Evolutionary conservation across 805 yeast genomes (phyloP).

Genomic region (Brettanomyces naardenensis): DNA sequence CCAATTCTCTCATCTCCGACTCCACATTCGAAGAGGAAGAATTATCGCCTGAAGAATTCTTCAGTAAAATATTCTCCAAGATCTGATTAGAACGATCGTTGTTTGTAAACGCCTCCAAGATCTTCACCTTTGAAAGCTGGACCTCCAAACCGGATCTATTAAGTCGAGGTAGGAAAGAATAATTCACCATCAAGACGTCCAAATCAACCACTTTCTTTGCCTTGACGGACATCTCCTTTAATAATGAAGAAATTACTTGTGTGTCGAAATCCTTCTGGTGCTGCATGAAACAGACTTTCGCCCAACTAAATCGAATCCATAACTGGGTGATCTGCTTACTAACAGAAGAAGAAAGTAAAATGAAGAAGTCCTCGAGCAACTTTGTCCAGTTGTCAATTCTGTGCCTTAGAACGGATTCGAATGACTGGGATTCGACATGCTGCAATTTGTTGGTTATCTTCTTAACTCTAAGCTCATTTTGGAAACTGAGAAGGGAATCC

Average conservation of each 20-base stretch:
- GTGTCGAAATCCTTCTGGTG: constrained; percentile 21
- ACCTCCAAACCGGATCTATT: constrained; percentile 40
- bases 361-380: constrained; percentile 25
- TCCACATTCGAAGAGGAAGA: constrained; percentile 28
- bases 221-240: constrained; percentile 20
- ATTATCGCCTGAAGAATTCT: constrained; percentile 9
- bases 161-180: constrained; percentile 48
- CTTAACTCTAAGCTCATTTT: constrained; percentile 17
- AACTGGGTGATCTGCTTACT: constrained; percentile 6
- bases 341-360: constrained; percentile 2
- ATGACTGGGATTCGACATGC: constrained; percentile 27
- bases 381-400: constrained; percentile 43
- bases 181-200: constrained; percentile 47
- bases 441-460: constrained; percentile 11
- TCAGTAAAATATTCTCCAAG: constrained; percentile 17
- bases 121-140: constrained; percentile 64
- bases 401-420: constrained; percentile 30
- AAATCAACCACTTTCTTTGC: constrained; percentile 13
- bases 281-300: constrained; percentile 36
- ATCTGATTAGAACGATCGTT: constrained; percentile 25
- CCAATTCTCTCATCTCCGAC: constrained; percentile 50
- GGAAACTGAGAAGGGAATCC: constrained; percentile 31
- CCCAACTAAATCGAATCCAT: constrained; percentile 40
- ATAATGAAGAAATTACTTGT: constrained; percentile 24
- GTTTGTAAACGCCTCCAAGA: constrained; percentile 58